A percentile compares a stretch with the other conserved stretches of the same genome.
phyloP scores from a whole-genome alignment of 2,329 filamentous ascomycete species.

The Fusarium dlaminii region DNA sequence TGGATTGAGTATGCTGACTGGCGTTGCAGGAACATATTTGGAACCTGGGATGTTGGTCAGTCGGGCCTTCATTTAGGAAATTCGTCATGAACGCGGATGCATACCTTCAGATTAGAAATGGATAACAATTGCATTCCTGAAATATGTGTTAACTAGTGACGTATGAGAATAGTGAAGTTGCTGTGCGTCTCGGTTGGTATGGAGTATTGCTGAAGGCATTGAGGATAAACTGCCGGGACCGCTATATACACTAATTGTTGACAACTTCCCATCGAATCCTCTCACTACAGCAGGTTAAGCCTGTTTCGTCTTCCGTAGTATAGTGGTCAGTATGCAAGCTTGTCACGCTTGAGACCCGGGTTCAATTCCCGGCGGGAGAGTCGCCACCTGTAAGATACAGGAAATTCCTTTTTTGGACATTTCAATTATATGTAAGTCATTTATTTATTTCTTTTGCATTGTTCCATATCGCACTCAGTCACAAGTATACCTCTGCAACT shows the following conservation, averaged over 20 bases:
- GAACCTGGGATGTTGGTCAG: constrained; percentile 12
- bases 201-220: accelerated
- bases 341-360: constrained; percentile 21
- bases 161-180: neutral
- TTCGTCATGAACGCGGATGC: neutral
- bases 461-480: too few relatives aligned
- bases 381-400: neutral
- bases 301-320: constrained; percentile 11
- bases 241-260: accelerated
- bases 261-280: neutral
- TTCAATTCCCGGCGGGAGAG: constrained; percentile 25
- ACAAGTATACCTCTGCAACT: too few relatives aligned
- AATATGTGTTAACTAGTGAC: too few relatives aligned
- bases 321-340: constrained; percentile 22
- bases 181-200: neutral
- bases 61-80: constrained; percentile 4
- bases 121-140: too few relatives aligned
- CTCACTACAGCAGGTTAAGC: neutral
- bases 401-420: neutral
- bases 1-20: neutral
- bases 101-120: neutral
- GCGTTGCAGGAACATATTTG: constrained; percentile 5
- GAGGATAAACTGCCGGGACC: too few relatives aligned
- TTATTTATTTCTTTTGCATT: neutral
- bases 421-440: neutral